Conservation (phyloP, 1,139 yeast species). For the Kodamaea anthophila region DNA sequence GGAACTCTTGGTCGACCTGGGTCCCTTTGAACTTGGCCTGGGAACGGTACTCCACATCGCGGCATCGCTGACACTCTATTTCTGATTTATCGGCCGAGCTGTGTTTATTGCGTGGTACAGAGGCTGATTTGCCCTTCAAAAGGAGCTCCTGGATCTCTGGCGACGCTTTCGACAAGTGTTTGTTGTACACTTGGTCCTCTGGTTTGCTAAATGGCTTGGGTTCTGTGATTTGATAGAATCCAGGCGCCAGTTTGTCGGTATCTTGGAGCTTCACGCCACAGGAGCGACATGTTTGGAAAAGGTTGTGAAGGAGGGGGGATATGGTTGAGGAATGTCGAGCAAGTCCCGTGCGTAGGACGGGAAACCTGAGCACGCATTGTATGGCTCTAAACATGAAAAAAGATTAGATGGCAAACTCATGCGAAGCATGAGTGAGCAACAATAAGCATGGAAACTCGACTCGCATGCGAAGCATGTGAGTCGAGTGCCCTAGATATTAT, state of each 20-base stretch:
- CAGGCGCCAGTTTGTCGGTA: constrained; percentile 26
- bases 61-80: constrained; percentile 50
- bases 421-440: too few species aligned
- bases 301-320: constrained; percentile 10
- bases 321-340: constrained; percentile 3
- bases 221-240: constrained; percentile 26
- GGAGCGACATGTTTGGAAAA: constrained; percentile 22
- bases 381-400: too few species aligned
- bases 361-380: too few species aligned
- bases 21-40: constrained; percentile 13
- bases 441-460: too few species aligned
- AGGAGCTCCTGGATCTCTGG: constrained; percentile 24
- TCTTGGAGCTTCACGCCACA: constrained; percentile 53
- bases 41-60: constrained; percentile 43
- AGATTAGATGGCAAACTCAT: too few species aligned
- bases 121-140: constrained; percentile 14
- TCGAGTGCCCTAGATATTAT: too few species aligned
- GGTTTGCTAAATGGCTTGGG: constrained; percentile 9
- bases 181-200: constrained; percentile 21
- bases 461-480: too few species aligned
- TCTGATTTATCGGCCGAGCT: constrained; percentile 1
- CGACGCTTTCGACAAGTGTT: constrained; percentile 14
- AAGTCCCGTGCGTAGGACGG: too few species aligned
- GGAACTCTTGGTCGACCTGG: constrained; percentile 26
- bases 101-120: not conserved